Base-by-base conservation (phyloP, 1,284 basidiomycete genomes). In the Rhodotorula sp. region DNA sequence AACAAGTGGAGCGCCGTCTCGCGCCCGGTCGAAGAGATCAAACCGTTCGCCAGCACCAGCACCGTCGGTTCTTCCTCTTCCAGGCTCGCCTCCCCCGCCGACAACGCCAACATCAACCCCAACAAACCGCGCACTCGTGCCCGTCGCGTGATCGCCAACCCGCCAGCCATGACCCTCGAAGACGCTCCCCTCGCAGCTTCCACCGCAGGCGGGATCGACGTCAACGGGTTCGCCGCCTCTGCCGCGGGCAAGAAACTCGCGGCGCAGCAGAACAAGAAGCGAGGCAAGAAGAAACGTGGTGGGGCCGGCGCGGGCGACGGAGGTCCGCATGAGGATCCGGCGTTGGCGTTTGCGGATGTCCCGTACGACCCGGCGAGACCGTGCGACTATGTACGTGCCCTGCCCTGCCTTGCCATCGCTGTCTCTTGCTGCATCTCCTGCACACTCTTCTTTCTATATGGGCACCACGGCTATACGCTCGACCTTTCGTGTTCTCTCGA, bases 351-450 rank as follows among this genome's bases (percentile, higher is more conserved):
- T 14, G 80, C 54, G 15, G 67, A 81, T 68, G 91, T 92, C 75
- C 83, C 83, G 45, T 93, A 93, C 77, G 91, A 93, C 73, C 89
- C 90, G 5, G 80, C 87, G 44, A 85, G 89, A 46, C 91, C 91
- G 4, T 93, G 92, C 72, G 91, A 93, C 76, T 93, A 93, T 59
- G 76, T 77, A 61, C 56, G 74, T 68, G 48, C 10, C 49, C 12
- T 33, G n/a, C n/a, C 20, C 3, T 62, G 4, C 45, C 6, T 60
- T 44, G 5, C 29, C 45, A 46, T 12, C 45, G 45, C 45, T n/a
- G n/a, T n/a, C n/a, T n/a, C n/a, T n/a, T n/a, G n/a, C n/a, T n/a
- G n/a, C n/a, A n/a, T n/a, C n/a, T n/a, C n/a, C n/a, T n/a, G n/a
- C n/a, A 55, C 44, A 30, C 7, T 33, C 26, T 3, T n/a, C 46